These are phyloP conservation scores for Ophiostoma triangulosporum DNA, from an alignment of 2,329 filamentous ascomycete species.

Conservation along the genomic window DNA sequence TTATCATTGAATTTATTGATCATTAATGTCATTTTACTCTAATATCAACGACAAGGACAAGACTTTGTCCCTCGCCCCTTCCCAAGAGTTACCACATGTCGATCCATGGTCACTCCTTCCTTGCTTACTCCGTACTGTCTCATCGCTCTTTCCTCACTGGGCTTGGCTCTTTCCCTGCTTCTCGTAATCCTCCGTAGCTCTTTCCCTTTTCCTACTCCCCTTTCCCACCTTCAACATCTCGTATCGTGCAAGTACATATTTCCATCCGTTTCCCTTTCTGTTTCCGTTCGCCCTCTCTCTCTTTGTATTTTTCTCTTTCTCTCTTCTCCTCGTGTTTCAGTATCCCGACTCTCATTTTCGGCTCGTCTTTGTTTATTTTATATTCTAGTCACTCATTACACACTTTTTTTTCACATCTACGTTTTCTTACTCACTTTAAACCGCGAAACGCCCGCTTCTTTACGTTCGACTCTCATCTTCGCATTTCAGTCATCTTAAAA, in stretches of 20 bases:
- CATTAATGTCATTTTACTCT: background rate
- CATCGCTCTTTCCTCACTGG: background rate
- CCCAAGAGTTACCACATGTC: background rate
- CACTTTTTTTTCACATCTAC: background rate
- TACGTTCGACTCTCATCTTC: background rate
- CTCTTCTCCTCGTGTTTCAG: background rate
- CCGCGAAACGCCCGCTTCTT: background rate
- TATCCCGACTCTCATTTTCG: constrained; percentile 1
- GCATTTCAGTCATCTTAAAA: background rate
- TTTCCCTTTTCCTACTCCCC: background rate
- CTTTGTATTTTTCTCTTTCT: background rate
- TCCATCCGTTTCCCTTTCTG: constrained; percentile 1
- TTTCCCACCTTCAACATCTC: background rate
- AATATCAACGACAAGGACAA: background rate
- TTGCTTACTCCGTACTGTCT: background rate
- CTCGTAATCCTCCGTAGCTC: constrained; percentile 1
- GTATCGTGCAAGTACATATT: constrained; percentile 2
- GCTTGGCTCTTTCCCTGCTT: background rate
- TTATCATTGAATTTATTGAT: no score
- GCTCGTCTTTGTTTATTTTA: constrained; percentile 1
- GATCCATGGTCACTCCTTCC: background rate
- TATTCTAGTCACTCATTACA: background rate
- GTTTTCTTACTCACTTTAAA: background rate
- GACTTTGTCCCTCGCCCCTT: background rate
- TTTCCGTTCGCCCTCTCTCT: background rate